A percentile compares a stretch with the other conserved stretches of the same genome.
Conservation (phyloP, 2,329 filamentous ascomycete genomes). For the Hypocreales sp. region DNA sequence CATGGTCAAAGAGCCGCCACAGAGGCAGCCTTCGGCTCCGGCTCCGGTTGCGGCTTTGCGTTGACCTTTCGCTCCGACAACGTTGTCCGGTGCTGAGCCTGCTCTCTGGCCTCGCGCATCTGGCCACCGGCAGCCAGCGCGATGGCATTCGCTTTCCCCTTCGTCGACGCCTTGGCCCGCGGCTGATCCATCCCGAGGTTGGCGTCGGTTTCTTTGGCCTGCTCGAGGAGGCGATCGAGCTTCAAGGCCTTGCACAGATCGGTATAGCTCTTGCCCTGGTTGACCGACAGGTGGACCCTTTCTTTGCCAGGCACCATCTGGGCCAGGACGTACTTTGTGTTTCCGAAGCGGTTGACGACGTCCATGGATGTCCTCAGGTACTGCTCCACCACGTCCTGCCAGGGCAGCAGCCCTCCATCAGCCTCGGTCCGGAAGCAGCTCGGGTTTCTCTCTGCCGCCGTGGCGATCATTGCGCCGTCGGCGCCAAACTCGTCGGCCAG, state of each 20-base stretch:
- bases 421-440: constrained; percentile 63
- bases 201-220: constrained; percentile 51
- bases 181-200: constrained; percentile 43
- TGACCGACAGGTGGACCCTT: constrained; percentile 44
- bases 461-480: constrained; percentile 95
- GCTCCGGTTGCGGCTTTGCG: constrained; percentile 6
- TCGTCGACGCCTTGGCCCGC: constrained; percentile 13
- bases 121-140: constrained; percentile 33
- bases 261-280: constrained; percentile 52
- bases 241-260: constrained; percentile 52
- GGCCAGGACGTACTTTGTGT: constrained; percentile 81
- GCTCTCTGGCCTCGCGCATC: constrained; percentile 22
- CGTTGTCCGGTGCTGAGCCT: constrained; percentile 15
- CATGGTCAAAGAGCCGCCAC: constrained; percentile 8
- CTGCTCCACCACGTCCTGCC: constrained; percentile 61
- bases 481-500: constrained; percentile 69
- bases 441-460: constrained; percentile 77
- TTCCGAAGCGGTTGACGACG: constrained; percentile 74
- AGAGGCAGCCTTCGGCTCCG: constrained; percentile 10
- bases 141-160: constrained; percentile 17
- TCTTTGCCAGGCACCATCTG: constrained; percentile 77
- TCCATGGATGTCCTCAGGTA: constrained; percentile 62
- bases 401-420: constrained; percentile 56
- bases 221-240: constrained; percentile 44
- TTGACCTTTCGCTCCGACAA: constrained; percentile 18